phyloP scores from a whole-genome alignment of 2,329 filamentous ascomycete genomes.

The Ascomycota sp. region DNA sequence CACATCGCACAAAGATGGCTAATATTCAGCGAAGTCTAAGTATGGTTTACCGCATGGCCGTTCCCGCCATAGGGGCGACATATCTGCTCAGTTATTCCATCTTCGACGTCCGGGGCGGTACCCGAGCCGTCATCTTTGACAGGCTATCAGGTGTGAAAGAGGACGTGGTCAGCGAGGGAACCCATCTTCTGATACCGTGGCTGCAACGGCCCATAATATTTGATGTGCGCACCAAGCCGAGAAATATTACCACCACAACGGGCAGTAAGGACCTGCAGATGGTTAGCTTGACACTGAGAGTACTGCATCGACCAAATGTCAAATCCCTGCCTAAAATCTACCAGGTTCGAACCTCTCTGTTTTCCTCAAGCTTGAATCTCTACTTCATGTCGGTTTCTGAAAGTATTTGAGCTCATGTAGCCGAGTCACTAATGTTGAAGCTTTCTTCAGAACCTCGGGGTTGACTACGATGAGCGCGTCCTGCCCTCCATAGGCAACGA shows the following conservation, averaged over 20 bases:
- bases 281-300: constrained; percentile 93
- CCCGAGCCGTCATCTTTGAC: constrained; percentile 95
- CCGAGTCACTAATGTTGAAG: no score
- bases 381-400: not conserved
- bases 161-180: constrained; percentile 80
- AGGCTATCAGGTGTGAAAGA: constrained; percentile 83
- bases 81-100: constrained; percentile 57
- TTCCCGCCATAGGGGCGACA: constrained; percentile 52
- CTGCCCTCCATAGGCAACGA: constrained; percentile 98
- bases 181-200: constrained; percentile 92
- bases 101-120: constrained; percentile 93
- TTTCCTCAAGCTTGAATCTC: not conserved
- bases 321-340: constrained; percentile 91
- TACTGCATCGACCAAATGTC: constrained; percentile 86
- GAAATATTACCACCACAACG: constrained; percentile 93
- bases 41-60: constrained; percentile 43
- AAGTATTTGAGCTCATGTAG: no score
- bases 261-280: constrained; percentile 99
- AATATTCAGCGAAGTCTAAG: constrained; percentile 37
- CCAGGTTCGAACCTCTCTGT: constrained; percentile 45
- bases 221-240: constrained; percentile 90
- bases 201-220: constrained; percentile 86
- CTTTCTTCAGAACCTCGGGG: constrained; percentile 63
- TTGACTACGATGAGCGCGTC: constrained; percentile 96
- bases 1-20: constrained; percentile 17